phyloP scores from a whole-genome alignment of 805 yeast genomes.

The Kockiozyma suomiensis region DNA sequence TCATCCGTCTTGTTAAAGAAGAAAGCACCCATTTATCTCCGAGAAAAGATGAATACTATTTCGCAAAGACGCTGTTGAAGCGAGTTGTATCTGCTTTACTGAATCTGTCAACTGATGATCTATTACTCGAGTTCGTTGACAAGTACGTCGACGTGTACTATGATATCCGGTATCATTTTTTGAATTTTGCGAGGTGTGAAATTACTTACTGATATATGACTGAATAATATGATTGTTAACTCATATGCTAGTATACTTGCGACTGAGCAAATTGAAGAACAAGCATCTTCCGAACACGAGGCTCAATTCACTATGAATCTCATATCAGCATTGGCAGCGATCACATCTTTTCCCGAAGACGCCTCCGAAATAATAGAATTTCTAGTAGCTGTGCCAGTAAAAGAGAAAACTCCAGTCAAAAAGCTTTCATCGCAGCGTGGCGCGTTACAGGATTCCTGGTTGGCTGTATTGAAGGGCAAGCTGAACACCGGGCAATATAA shows the following conservation, averaged over 20 bases:
- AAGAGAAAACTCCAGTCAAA: constrained; percentile 27
- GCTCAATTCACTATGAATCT: constrained; percentile 28
- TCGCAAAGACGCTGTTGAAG: constrained; percentile 60
- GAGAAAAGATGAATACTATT: constrained; percentile 56
- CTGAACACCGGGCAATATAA: constrained; percentile 62
- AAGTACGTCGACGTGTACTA: constrained; percentile 60
- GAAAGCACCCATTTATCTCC: constrained; percentile 62
- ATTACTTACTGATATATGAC: constrained; percentile 35
- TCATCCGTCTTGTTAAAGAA: constrained; percentile 49
- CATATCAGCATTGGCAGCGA: constrained; percentile 30
- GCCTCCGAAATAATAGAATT: constrained; percentile 34
- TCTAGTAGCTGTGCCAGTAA: constrained; percentile 22
- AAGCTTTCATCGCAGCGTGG: constrained; percentile 50
- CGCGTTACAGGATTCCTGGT: constrained; percentile 71
- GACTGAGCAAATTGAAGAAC: not conserved
- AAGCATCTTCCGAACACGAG: not conserved
- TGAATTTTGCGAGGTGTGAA: constrained; percentile 48
- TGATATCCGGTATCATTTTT: constrained; percentile 79
- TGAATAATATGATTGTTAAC: constrained; percentile 37
- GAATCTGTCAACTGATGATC: constrained; percentile 41
- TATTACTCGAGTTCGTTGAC: constrained; percentile 58
- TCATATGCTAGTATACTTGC: not conserved
- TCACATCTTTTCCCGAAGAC: constrained; percentile 35
- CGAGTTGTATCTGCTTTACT: constrained; percentile 46
- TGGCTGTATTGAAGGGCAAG: constrained; percentile 56